A percentile compares a stretch with the other conserved stretches of the same genome.
phyloP scores from a whole-genome alignment of 1,284 basidiomycete genomes.

The Marasmius fiardii region DNA sequence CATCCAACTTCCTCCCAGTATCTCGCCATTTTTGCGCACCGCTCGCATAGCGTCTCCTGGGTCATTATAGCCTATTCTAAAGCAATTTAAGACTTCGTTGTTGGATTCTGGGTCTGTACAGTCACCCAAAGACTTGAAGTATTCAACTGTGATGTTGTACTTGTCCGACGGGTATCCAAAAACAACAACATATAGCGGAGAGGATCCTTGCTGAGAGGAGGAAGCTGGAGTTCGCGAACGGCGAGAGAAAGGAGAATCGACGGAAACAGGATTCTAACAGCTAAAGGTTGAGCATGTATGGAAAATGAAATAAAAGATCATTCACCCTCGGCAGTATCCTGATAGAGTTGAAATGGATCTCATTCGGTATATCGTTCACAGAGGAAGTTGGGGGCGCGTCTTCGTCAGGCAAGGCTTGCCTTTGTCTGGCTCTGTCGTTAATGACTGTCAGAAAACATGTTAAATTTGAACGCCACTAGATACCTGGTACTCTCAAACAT shows the following conservation, averaged over 20 bases:
- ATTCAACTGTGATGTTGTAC: slow-evolving; percentile 64
- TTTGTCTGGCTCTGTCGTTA: slow-evolving; percentile 36
- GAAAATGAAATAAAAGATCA: background rate
- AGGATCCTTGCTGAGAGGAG: slow-evolving; percentile 23
- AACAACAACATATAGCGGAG: slow-evolving; percentile 58
- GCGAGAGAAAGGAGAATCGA: slow-evolving; percentile 33
- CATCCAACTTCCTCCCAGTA: slow-evolving; percentile 74
- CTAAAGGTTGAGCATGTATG: background rate
- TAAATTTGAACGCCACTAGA: slow-evolving; percentile 13
- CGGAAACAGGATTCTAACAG: slow-evolving; percentile 21
- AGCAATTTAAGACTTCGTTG: slow-evolving; percentile 64
- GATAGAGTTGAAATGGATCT: slow-evolving; percentile 40
- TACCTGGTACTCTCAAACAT: slow-evolving; percentile 74
- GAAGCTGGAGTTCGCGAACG: slow-evolving; percentile 28
- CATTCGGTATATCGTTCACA: slow-evolving; percentile 67
- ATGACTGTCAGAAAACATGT: slow-evolving; percentile 14
- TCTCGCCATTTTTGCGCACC: slow-evolving; percentile 74
- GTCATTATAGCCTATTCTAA: slow-evolving; percentile 67
- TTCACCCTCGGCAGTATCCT: slow-evolving; percentile 44
- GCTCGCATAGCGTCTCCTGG: slow-evolving; percentile 70
- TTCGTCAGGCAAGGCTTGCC: slow-evolving; percentile 61
- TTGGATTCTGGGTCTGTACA: slow-evolving; percentile 64
- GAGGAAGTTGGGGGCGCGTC: slow-evolving; percentile 72
- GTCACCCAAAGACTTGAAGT: slow-evolving; percentile 65
- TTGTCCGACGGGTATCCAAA: slow-evolving; percentile 77